A percentile compares a stretch with the other conserved stretches of the same genome.
phyloP scores from a whole-genome alignment of 2,329 filamentous ascomycete species.

The Chaetothyriales sp. region DNA sequence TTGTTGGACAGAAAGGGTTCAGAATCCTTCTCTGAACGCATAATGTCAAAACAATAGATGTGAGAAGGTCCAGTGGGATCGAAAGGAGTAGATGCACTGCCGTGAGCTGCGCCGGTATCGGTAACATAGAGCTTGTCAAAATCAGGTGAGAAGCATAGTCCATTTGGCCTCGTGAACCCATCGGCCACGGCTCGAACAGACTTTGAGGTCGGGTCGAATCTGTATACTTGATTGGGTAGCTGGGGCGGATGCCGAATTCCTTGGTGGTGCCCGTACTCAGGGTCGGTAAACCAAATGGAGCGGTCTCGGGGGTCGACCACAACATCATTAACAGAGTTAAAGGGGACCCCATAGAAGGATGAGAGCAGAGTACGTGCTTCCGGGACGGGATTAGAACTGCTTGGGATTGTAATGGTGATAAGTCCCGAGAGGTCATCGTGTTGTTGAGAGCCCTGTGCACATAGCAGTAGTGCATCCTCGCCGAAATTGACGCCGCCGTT shows the following conservation, averaged over 20 bases:
- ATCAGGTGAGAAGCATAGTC: constrained; percentile 30
- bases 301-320: constrained; percentile 23
- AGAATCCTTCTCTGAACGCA: constrained; percentile 7
- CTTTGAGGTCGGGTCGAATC: constrained; percentile 23
- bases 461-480: constrained; percentile 28
- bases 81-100: neutral
- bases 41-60: constrained; percentile 28
- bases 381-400: neutral
- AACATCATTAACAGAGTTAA: constrained; percentile 29
- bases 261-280: constrained; percentile 26
- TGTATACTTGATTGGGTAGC: constrained; percentile 26
- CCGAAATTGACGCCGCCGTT: constrained; percentile 39
- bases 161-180: constrained; percentile 28
- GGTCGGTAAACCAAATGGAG: constrained; percentile 29
- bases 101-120: constrained; percentile 24
- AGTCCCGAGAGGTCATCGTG: neutral
- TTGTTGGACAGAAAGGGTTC: constrained; percentile 35
- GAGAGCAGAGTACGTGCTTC: neutral
- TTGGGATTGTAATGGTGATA: neutral
- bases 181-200: constrained; percentile 25
- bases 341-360: constrained; percentile 14
- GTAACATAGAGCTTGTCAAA: constrained; percentile 27
- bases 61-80: constrained; percentile 1
- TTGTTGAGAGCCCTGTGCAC: constrained; percentile 26
- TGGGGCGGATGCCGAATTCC: constrained; percentile 22